Conservation (phyloP, 768 basidiomycete species). For the Tricholoma matsutake region DNA sequence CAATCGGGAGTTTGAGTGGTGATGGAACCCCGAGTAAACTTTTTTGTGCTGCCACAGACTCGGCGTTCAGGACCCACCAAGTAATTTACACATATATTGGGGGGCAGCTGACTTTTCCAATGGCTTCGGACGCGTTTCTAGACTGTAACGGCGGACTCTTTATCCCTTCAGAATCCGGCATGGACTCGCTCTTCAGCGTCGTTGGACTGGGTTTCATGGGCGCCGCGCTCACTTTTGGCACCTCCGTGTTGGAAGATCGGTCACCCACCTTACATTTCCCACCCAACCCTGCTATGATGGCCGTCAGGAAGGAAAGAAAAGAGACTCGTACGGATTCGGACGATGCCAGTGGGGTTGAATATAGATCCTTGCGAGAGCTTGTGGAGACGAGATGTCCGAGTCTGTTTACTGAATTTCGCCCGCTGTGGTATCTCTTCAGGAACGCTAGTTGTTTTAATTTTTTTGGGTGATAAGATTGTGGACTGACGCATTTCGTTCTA, state of each 20-base stretch:
- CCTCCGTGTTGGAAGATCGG: neutral
- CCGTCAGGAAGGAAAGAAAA: constrained; percentile 30
- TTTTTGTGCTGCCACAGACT: neutral
- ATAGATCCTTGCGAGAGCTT: constrained; percentile 34
- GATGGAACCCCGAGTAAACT: neutral
- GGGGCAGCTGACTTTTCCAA: neutral
- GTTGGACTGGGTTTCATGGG: neutral
- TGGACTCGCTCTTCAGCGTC: neutral
- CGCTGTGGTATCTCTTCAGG: constrained; percentile 51
- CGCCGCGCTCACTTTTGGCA: neutral
- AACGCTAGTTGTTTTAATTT: constrained; percentile 8
- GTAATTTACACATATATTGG: no score
- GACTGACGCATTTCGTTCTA: no score
- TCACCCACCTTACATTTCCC: neutral
- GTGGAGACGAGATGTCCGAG: constrained; percentile 41
- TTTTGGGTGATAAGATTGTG: neutral
- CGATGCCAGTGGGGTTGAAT: constrained; percentile 23
- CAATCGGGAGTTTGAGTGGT: neutral
- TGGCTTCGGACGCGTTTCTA: neutral
- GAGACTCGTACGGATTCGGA: constrained; percentile 3
- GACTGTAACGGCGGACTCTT: neutral
- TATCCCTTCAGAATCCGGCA: neutral
- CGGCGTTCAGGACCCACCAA: no score
- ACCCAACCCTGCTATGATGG: constrained; percentile 28
- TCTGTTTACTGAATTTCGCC: constrained; percentile 40